Conservation (phyloP, 2,329 filamentous ascomycete species). For the Chaetomiaceae sp. region DNA sequence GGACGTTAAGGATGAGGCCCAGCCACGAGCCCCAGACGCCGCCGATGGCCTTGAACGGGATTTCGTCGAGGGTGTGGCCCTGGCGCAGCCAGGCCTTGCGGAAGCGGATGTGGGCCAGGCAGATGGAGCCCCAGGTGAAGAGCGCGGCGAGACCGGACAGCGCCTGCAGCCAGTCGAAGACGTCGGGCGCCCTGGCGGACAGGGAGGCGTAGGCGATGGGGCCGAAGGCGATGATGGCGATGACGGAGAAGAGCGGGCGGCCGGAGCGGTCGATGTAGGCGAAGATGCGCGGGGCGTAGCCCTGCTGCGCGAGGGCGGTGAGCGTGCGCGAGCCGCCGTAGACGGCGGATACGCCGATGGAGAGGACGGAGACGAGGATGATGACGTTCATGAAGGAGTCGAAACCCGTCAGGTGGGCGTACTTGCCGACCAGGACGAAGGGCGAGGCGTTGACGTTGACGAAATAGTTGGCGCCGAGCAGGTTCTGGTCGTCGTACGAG, state of each 20-base stretch:
- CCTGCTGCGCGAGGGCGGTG: conserved; percentile 49
- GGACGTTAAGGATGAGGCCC: conserved; percentile 49
- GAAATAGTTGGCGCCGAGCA: conserved; percentile 43
- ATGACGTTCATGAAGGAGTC: conserved; percentile 49
- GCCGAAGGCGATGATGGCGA: conserved; percentile 40
- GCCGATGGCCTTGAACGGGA: conserved; percentile 55
- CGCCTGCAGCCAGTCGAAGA: conserved; percentile 60
- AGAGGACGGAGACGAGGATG: conserved; percentile 48
- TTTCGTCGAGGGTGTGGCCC: conserved; percentile 55
- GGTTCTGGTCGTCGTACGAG: conserved; percentile 36
- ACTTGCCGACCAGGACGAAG: conserved; percentile 44
- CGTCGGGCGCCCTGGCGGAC: conserved; percentile 39
- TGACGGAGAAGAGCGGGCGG: conserved; percentile 43
- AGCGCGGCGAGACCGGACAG: conserved; percentile 57
- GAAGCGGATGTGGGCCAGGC: conserved; percentile 62
- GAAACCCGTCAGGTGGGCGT: conserved; percentile 42
- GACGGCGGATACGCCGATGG: conserved; percentile 48
- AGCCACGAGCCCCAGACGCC: conserved; percentile 58
- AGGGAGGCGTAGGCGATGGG: conserved; percentile 43
- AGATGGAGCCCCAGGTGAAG: conserved; percentile 62
- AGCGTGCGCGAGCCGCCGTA: conserved; percentile 52
- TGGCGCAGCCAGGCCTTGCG: conserved; percentile 52
- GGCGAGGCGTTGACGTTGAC: conserved; percentile 39
- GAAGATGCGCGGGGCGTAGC: conserved; percentile 49
- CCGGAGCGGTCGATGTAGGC: conserved; percentile 49